Percentiles rank a stretch among this genome's conserved stretches.
Conservation (phyloP, 768 basidiomycete species). For the Pleurotus cornucopiae region DNA sequence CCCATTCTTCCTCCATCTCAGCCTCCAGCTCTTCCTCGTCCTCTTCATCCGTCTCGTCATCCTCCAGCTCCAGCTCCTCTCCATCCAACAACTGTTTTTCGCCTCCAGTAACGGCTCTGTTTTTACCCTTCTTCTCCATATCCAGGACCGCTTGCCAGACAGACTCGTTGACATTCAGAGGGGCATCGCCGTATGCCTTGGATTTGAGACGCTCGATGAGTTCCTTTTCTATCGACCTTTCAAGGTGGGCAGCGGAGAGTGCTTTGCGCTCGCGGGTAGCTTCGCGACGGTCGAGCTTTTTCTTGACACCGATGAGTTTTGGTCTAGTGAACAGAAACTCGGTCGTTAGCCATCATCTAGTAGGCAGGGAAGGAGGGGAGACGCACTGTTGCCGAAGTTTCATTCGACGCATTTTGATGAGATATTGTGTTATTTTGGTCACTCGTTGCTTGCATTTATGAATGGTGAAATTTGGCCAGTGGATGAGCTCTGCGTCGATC, state of each 20-base stretch:
- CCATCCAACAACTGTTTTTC: conserved; percentile 18
- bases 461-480: conserved; percentile 96
- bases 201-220: conserved; percentile 92
- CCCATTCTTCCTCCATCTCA: conserved; percentile 50
- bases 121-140: conserved; percentile 57
- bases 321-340: conserved; percentile 47
- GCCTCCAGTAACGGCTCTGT: not conserved
- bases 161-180: conserved; percentile 95
- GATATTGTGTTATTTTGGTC: conserved; percentile 98
- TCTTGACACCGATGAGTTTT: conserved; percentile 92
- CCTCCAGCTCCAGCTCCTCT: conserved; percentile 47
- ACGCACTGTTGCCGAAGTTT: conserved; percentile 83
- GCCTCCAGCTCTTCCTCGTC: conserved; percentile 54
- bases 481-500: conserved; percentile 95
- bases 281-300: conserved; percentile 93
- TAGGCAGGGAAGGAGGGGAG: not conserved
- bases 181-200: conserved; percentile 96
- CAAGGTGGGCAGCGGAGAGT: conserved; percentile 90
- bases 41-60: conserved; percentile 58
- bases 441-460: conserved; percentile 99
- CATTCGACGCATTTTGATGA: conserved; percentile 95
- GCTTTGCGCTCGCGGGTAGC: conserved; percentile 93
- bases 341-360: not conserved
- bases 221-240: conserved; percentile 94
- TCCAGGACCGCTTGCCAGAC: conserved; percentile 94